Evolutionary conservation across 164 flowering plant genomes (phyloP).

Genomic region (Magnolia sinica): DNA sequence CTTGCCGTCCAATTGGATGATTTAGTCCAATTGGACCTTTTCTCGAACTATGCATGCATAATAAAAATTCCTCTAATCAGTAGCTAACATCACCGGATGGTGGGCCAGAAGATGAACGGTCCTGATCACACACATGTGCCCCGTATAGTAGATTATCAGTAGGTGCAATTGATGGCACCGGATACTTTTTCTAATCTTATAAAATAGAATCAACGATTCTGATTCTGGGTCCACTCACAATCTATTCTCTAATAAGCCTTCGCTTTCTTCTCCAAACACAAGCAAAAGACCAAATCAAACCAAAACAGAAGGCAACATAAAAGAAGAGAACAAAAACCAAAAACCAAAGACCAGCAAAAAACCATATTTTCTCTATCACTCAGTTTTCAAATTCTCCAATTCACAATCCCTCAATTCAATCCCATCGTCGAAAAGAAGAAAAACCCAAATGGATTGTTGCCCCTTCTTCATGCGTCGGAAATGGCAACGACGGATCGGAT

Average conservation of each 20-base stretch:
- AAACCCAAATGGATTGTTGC: constrained; percentile 12
- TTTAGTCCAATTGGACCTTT: no score
- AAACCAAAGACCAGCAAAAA: no score
- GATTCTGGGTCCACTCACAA: background rate
- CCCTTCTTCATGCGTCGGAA: constrained; percentile 2
- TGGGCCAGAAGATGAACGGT: background rate
- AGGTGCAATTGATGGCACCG: background rate
- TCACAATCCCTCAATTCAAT: no score
- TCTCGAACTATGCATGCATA: no score
- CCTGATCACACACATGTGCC: background rate
- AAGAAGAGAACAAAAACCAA: background rate
- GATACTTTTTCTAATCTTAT: background rate
- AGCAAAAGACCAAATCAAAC: background rate
- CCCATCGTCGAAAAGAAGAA: no score
- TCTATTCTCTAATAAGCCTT: background rate
- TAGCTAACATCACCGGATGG: no score
- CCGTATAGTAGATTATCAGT: background rate
- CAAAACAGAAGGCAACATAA: background rate
- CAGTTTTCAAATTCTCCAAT: no score
- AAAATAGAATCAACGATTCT: background rate
- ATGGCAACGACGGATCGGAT: constrained; percentile 9
- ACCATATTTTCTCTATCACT: no score
- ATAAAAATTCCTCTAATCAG: no score
- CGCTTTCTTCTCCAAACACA: background rate
- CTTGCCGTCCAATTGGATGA: no score